Percentiles rank a stretch among this genome's conserved stretches.
Conservation (phyloP, 2,329 filamentous ascomycete species). For the Akanthomyces muscarius region DNA sequence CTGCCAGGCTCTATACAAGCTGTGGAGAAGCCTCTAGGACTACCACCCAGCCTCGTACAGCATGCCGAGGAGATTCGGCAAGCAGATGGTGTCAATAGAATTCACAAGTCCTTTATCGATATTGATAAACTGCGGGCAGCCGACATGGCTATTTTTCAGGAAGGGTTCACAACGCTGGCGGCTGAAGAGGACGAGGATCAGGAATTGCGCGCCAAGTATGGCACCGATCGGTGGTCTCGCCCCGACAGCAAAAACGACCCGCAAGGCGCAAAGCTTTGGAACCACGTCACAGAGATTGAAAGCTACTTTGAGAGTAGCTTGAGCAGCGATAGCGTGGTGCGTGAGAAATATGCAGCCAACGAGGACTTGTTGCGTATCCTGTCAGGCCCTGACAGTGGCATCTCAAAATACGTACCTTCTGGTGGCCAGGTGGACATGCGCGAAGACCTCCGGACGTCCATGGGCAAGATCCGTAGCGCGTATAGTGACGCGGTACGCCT, state of each 20-base stretch:
- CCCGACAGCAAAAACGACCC: conserved; percentile 66
- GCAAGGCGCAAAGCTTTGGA: conserved; percentile 64
- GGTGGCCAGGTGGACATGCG: conserved; percentile 76
- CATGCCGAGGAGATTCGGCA: conserved; percentile 94
- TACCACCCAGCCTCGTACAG: conserved; percentile 79
- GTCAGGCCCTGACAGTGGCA: conserved; percentile 70
- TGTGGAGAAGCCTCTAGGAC: conserved; percentile 85
- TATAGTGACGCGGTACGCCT: conserved; percentile 83
- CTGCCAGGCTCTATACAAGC: conserved; percentile 91
- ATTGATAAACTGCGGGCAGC: conserved; percentile 83
- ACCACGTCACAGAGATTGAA: conserved; percentile 72
- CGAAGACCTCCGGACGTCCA: conserved; percentile 73
- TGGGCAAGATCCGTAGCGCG: conserved; percentile 69
- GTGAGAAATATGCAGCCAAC: conserved; percentile 72
- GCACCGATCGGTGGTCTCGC: conserved; percentile 80
- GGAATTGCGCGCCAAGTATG: conserved; percentile 69
- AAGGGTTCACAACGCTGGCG: conserved; percentile 73
- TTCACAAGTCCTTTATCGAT: conserved; percentile 78
- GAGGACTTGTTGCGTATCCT: conserved; percentile 73
- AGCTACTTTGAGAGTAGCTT: conserved; percentile 71
- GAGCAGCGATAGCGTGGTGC: conserved; percentile 58
- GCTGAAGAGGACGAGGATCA: conserved; percentile 84
- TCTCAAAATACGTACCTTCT: conserved; percentile 87
- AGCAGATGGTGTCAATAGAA: conserved; percentile 74
- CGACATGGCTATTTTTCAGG: conserved; percentile 74